Conservation (phyloP, 768 basidiomycete species). For the Naganishia vaughanmartiniae region DNA sequence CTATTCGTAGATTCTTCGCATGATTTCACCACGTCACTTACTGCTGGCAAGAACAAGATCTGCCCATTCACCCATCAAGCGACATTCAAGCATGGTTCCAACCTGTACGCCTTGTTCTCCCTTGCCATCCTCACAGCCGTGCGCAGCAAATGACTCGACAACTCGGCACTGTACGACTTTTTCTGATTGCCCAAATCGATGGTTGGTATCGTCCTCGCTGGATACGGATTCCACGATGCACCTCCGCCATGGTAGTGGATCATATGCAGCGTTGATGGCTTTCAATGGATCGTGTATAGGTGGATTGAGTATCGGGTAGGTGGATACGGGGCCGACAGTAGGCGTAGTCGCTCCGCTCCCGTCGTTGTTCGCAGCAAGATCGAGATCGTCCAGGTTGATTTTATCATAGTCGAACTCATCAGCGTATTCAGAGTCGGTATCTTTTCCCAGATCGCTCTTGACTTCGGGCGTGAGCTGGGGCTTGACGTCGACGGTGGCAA, state of each 20-base stretch:
- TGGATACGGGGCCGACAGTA: neutral
- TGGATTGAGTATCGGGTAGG: slow-evolving; percentile 11
- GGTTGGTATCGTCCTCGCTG: neutral
- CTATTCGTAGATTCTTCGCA: slow-evolving; percentile 53
- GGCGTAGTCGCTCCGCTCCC: neutral
- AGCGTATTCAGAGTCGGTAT: slow-evolving; percentile 20
- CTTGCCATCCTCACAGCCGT: slow-evolving; percentile 55
- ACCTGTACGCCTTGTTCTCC: slow-evolving; percentile 44
- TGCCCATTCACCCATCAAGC: slow-evolving; percentile 80
- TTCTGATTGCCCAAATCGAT: neutral
- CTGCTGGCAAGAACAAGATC: slow-evolving; percentile 58
- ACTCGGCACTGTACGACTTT: neutral
- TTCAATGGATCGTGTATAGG: neutral
- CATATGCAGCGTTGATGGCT: neutral
- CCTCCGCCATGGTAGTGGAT: neutral
- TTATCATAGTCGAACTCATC: slow-evolving; percentile 13
- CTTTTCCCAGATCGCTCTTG: neutral
- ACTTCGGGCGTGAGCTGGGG: neutral
- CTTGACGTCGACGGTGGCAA: neutral
- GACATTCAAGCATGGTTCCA: slow-evolving; percentile 43
- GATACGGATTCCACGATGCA: slow-evolving; percentile 10
- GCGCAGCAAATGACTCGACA: slow-evolving; percentile 53
- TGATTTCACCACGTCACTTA: slow-evolving; percentile 50
- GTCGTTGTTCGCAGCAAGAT: neutral
- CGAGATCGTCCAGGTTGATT: slow-evolving; percentile 11